phyloP scores from a whole-genome alignment of 495 filamentous ascomycete genomes.

The Chaetomium fimeti region DNA sequence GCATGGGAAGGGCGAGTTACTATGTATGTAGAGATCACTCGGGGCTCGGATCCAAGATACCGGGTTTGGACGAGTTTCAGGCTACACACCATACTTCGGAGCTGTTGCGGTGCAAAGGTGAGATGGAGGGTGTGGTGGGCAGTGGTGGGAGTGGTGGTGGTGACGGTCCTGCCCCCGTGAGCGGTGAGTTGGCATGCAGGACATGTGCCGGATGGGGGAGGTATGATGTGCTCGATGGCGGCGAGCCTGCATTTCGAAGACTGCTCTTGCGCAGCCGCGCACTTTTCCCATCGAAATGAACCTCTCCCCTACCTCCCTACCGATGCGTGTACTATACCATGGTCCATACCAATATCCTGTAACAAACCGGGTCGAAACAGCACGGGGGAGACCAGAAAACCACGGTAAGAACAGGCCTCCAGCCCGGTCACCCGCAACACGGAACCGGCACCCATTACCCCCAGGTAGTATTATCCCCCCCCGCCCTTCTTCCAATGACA shows the following conservation, averaged over 20 bases:
- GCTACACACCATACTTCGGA: neutral
- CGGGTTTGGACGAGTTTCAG: neutral
- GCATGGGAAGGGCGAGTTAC: too few relatives aligned
- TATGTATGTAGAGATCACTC: too few relatives aligned
- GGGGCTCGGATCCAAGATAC: neutral
- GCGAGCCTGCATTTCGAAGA: neutral
- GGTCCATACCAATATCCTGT: neutral
- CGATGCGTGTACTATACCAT: neutral
- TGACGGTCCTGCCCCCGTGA: conserved; percentile 9
- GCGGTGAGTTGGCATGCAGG: conserved; percentile 15
- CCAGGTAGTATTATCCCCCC: neutral
- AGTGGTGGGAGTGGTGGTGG: neutral
- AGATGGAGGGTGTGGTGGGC: neutral
- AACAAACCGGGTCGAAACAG: neutral
- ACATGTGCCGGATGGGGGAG: neutral
- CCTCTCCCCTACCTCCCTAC: neutral
- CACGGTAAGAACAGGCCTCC: neutral
- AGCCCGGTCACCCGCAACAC: neutral
- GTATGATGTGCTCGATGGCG: neutral
- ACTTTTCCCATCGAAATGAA: neutral
- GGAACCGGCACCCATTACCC: neutral
- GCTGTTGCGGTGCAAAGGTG: neutral
- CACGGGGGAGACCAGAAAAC: too few relatives aligned
- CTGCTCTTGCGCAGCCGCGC: neutral
- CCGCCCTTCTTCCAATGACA: neutral